phyloP scores from a whole-genome alignment of 495 filamentous ascomycete species.

The Penicillium steckii region DNA sequence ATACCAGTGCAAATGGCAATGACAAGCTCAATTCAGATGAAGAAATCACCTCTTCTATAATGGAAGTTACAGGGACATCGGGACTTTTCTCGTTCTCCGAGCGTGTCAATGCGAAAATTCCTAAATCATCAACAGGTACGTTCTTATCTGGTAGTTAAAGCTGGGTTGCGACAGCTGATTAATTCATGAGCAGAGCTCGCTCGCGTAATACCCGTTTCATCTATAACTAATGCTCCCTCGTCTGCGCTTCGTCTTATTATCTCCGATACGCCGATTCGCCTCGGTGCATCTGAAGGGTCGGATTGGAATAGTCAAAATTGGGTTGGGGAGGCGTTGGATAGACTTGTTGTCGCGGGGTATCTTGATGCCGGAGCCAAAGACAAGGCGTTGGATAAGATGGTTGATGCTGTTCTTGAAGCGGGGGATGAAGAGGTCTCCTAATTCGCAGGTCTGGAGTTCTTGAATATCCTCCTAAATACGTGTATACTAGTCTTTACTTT shows the following conservation, averaged over 20 bases:
- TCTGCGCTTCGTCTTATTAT: not conserved
- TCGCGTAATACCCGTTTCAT: slow-evolving; percentile 4
- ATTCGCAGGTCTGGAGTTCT: too few species aligned
- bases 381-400: slow-evolving; percentile 23
- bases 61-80: slow-evolving; percentile 17
- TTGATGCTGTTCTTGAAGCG: slow-evolving; percentile 24
- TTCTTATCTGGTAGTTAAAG: too few species aligned
- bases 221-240: slow-evolving; percentile 3
- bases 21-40: not conserved
- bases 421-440: slow-evolving; percentile 17
- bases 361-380: slow-evolving; percentile 7
- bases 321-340: slow-evolving; percentile 22
- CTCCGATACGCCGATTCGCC: slow-evolving; percentile 7
- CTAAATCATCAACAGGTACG: slow-evolving; percentile 10
- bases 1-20: not conserved
- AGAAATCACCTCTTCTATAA: slow-evolving; percentile 13
- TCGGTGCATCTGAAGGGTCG: not conserved
- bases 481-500: too few species aligned
- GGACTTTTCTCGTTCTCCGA: slow-evolving; percentile 19
- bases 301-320: slow-evolving; percentile 33
- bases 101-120: slow-evolving; percentile 12
- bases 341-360: slow-evolving; percentile 16
- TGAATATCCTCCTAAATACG: too few species aligned
- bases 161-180: too few species aligned
- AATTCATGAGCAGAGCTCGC: slow-evolving; percentile 11